Evolutionary conservation across 257 asterid genomes (phyloP), one percentile per base, ranked within the genome.

Genomic region (Nicotiana tomentosiformis): DNA sequence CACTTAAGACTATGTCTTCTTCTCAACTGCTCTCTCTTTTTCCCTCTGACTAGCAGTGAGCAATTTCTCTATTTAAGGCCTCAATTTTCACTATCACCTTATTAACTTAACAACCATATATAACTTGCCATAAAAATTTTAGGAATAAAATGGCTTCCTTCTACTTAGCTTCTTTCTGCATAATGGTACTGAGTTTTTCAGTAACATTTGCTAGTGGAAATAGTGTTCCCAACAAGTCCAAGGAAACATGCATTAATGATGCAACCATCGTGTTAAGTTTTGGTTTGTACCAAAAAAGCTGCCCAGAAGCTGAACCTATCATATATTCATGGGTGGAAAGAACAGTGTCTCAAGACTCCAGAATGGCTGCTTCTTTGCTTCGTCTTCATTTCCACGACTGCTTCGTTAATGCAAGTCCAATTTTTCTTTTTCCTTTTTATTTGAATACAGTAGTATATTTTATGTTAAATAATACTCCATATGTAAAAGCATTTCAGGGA

Each of bases 301-400:
- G 98, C 35, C 98, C 97, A 0, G 91, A 86, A 80, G 95, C 93
- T 0, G 99, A 95, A 80, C 87, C 95, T 0, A 86, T 92, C 76
- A 80, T 93, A 77, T 93, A 90, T 80, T 90, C 98, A 0, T 90
- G 95, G 95, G 92, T 95, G 1, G 90, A 90, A 78, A 93, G 84
- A 81, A 97, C 98, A 0, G 90, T 90, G 3, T 87, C 89, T 0
- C 90, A 91, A 12, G 95, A 96, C 67, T 97, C 98, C 0, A 87
- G 99, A 69, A 93, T 94, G 97, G 93, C 97, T 5, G 99, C 98
- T 53, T 95, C 99, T 9, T 84, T 95, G 87, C 95, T 95, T 43
- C 97, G 98, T 5, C 96, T 96, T 35, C 98, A 96, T 86, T 96
- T 96, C 85, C 99, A 95, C 4, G 98, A 95, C 66, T 95, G 97